Conservation (phyloP, 768 basidiomycete species). For the Leccinum barrowsii region DNA sequence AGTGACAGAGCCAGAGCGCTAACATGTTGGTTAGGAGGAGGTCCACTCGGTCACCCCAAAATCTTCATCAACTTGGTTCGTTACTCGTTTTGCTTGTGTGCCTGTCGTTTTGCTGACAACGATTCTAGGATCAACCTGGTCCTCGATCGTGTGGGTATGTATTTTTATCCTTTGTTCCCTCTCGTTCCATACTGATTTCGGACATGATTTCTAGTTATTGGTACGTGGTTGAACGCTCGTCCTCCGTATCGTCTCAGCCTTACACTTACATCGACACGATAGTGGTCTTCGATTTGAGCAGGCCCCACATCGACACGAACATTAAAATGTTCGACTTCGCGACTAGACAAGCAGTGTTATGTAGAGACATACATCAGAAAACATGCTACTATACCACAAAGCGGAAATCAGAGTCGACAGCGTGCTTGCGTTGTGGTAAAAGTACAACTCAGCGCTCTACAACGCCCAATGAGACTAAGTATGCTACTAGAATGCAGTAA, state of each 20-base stretch:
- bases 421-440: slow-evolving; percentile 20
- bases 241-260: not conserved
- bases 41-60: slow-evolving; percentile 94
- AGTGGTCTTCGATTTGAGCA: slow-evolving; percentile 92
- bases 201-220: slow-evolving; percentile 41
- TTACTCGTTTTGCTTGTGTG: slow-evolving; percentile 8
- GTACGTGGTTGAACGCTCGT: slow-evolving; percentile 30
- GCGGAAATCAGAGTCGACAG: slow-evolving; percentile 10
- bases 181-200: slow-evolving; percentile 3
- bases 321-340: slow-evolving; percentile 20
- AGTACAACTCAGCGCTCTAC: slow-evolving; percentile 34
- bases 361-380: slow-evolving; percentile 15
- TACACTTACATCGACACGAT: slow-evolving; percentile 1
- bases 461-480: slow-evolving; percentile 26
- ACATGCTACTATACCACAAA: slow-evolving; percentile 7
- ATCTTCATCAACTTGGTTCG: slow-evolving; percentile 92
- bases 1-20: slow-evolving; percentile 6
- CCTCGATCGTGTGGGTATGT: slow-evolving; percentile 87
- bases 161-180: slow-evolving; percentile 16
- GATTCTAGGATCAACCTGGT: slow-evolving; percentile 76
- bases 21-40: slow-evolving; percentile 61
- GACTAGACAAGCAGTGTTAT: not conserved
- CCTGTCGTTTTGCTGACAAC: slow-evolving; percentile 1
- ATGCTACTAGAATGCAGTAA: slow-evolving; percentile 33
- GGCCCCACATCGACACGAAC: slow-evolving; percentile 59